Evolutionary conservation across 169 alveolate species (phyloP).

Genomic region (Cryptosporidium parvum): DNA sequence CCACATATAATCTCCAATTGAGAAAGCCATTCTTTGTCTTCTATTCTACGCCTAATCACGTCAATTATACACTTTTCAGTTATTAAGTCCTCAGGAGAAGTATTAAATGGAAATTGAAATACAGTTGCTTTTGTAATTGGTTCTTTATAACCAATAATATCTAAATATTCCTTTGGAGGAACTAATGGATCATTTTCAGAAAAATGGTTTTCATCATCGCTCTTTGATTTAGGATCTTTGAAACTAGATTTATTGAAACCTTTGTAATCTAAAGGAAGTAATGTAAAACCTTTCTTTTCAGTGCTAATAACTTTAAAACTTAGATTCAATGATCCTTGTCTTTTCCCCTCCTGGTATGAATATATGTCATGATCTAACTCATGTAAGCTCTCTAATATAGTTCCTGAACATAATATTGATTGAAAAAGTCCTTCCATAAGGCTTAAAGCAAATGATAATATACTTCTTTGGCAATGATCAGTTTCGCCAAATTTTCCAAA

Average conservation of each 20-base stretch:
- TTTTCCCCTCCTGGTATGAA: slow-evolving; percentile 21
- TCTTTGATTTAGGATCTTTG: not conserved
- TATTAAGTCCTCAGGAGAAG: slow-evolving; percentile 62
- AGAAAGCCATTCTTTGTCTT: slow-evolving; percentile 42
- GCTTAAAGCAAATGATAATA: slow-evolving; percentile 33
- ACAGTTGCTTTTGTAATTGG: slow-evolving; percentile 57
- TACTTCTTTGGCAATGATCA: slow-evolving; percentile 33
- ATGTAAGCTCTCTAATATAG: slow-evolving; percentile 29
- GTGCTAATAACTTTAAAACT: slow-evolving; percentile 51
- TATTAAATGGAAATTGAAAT: slow-evolving; percentile 56
- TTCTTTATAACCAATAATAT: slow-evolving; percentile 60
- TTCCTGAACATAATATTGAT: slow-evolving; percentile 44
- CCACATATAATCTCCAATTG: slow-evolving; percentile 13
- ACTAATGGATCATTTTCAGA: slow-evolving; percentile 37
- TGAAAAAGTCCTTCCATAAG: slow-evolving; percentile 37
- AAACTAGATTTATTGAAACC: not conserved
- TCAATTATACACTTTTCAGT: slow-evolving; percentile 60
- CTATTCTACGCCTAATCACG: slow-evolving; percentile 5
- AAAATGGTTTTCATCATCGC: not conserved
- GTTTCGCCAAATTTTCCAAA: slow-evolving; percentile 13
- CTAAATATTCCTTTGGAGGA: slow-evolving; percentile 68
- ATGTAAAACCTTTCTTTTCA: slow-evolving; percentile 55
- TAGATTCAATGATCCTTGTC: slow-evolving; percentile 16
- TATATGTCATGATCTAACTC: slow-evolving; percentile 48
- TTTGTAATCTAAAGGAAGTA: slow-evolving; percentile 53